Conservation (phyloP, 2,329 filamentous ascomycete genomes). For the Colletotrichum eleusines region DNA sequence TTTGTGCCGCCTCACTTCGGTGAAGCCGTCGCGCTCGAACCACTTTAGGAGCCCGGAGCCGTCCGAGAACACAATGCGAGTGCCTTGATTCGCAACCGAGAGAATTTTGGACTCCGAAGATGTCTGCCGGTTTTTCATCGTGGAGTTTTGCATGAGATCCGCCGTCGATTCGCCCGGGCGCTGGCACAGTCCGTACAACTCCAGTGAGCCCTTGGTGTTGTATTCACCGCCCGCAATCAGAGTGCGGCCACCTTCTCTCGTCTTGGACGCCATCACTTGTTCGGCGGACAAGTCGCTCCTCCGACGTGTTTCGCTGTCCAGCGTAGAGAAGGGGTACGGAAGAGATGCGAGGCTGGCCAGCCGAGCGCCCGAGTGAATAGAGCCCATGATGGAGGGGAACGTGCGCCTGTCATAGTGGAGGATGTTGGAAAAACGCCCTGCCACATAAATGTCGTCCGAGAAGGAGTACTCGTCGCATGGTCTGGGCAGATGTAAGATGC, state of each 20-base stretch:
- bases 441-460: slow-evolving; percentile 87
- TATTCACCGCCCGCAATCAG: slow-evolving; percentile 90
- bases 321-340: slow-evolving; percentile 74
- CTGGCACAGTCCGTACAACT: slow-evolving; percentile 77
- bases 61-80: slow-evolving; percentile 85
- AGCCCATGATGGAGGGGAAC: slow-evolving; percentile 81
- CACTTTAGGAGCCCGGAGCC: slow-evolving; percentile 88
- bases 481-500: slow-evolving; percentile 81
- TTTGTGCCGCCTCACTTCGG: slow-evolving; percentile 66
- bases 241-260: slow-evolving; percentile 67
- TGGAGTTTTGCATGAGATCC: slow-evolving; percentile 55
- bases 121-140: slow-evolving; percentile 84
- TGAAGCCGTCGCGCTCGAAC: slow-evolving; percentile 86
- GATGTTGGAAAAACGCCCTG: slow-evolving; percentile 88
- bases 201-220: slow-evolving; percentile 89
- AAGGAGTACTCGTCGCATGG: slow-evolving; percentile 64
- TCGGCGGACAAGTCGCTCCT: slow-evolving; percentile 67
- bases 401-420: slow-evolving; percentile 89
- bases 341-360: slow-evolving; percentile 80
- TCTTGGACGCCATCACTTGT: slow-evolving; percentile 66
- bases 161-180: slow-evolving; percentile 25
- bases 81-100: slow-evolving; percentile 84
- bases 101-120: slow-evolving; percentile 84
- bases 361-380: slow-evolving; percentile 85
- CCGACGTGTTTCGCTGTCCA: slow-evolving; percentile 70